Evolutionary conservation across 768 basidiomycete species (phyloP).

Genomic region (Chalciporus pseudorubinellus): DNA sequence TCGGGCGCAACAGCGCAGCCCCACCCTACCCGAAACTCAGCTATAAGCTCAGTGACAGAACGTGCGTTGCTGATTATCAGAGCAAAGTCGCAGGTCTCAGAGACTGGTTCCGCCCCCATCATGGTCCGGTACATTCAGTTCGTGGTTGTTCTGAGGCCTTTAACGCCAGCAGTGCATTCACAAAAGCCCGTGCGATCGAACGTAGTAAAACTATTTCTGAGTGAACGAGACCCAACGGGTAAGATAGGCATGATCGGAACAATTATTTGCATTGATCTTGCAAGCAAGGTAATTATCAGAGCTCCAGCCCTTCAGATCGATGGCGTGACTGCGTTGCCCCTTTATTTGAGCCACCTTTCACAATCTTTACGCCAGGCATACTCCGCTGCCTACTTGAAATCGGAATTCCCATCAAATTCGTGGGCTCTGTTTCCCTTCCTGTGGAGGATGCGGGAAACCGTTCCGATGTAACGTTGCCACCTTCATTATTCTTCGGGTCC

Average conservation of each 20-base stretch:
- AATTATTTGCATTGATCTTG: too few species aligned
- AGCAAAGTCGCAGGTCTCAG: too few species aligned
- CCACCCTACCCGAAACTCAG: constrained; percentile 5
- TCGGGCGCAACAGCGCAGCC: background rate
- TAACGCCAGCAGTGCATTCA: too few species aligned
- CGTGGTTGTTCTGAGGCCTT: too few species aligned
- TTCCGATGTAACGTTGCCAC: background rate
- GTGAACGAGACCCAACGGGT: too few species aligned
- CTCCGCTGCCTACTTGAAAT: constrained; percentile 24
- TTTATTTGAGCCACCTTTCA: constrained; percentile 21
- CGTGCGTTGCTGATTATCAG: background rate
- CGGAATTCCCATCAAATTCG: constrained; percentile 13
- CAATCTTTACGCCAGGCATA: constrained; percentile 34
- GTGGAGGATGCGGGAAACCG: background rate
- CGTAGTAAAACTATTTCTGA: too few species aligned
- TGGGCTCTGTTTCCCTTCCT: constrained; percentile 8
- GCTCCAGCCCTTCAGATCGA: constrained; percentile 8
- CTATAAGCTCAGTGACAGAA: constrained; percentile 5
- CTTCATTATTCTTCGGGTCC: constrained; percentile 2
- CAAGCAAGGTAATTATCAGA: too few species aligned
- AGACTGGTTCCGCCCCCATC: too few species aligned
- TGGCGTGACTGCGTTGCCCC: constrained; percentile 8
- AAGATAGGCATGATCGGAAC: too few species aligned
- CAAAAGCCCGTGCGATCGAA: too few species aligned
- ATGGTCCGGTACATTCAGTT: too few species aligned